These are phyloP conservation scores for Pseudocercospora fuligena DNA, from an alignment of 2,329 filamentous ascomycete species.

Conservation along the genomic window DNA sequence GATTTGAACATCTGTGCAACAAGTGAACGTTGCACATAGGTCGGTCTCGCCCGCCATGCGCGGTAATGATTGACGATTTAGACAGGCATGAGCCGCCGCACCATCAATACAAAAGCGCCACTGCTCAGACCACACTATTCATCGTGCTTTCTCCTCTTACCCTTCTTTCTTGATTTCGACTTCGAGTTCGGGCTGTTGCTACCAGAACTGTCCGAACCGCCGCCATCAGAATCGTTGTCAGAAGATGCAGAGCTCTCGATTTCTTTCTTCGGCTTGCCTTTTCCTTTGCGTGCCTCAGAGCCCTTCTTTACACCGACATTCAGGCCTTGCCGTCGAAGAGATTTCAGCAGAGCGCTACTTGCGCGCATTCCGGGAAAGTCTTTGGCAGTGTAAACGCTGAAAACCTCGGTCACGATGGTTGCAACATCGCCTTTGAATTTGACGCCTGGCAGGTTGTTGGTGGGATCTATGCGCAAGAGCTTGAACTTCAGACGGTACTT, in stretches of 20 bases:
- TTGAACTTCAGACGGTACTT: conserved; percentile 76
- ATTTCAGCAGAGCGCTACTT: conserved; percentile 74
- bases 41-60: background rate
- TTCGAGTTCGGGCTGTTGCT: conserved; percentile 27
- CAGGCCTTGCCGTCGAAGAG: conserved; percentile 77
- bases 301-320: conserved; percentile 87
- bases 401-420: conserved; percentile 68
- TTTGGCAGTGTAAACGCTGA: conserved; percentile 81
- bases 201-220: conserved; percentile 16
- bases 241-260: conserved; percentile 24
- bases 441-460: conserved; percentile 58
- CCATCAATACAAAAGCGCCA: conserved; percentile 1
- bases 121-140: conserved; percentile 5
- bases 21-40: conserved; percentile 5
- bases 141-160: conserved; percentile 31
- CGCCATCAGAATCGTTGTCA: conserved; percentile 25
- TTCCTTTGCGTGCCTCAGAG: conserved; percentile 61
- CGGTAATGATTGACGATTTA: conserved; percentile 4
- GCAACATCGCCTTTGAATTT: conserved; percentile 54
- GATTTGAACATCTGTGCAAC: conserved; percentile 6
- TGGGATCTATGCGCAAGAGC: conserved; percentile 72
- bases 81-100: conserved; percentile 4
- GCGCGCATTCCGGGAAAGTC: conserved; percentile 85
- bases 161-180: conserved; percentile 28
- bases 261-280: conserved; percentile 37